Evolutionary conservation across 805 yeast genomes (phyloP), one percentile per base, ranked within the genome.

Genomic region (Cyberlindnera maritima): DNA sequence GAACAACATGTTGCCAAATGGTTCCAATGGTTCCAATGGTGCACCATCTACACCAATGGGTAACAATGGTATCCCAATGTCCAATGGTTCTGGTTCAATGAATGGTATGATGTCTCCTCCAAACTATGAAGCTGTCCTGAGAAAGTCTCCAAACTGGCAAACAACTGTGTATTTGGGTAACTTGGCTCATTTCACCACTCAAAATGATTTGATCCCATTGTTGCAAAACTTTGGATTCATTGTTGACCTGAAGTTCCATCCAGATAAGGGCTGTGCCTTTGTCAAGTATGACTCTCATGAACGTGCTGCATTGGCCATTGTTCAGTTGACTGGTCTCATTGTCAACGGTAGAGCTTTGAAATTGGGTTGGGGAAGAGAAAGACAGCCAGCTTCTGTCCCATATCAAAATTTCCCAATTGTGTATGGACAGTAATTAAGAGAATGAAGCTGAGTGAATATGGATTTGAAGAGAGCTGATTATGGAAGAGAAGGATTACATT

Each of bases 101-200:
- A 44, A 44, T 20, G 55, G 41, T 15, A 51, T 61, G 39, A 36
- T 62, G 31, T 49, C 61, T 26, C 84, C 85, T 13, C 85, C 76
- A 56, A 72, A 80, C 40, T 86, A 80, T 62, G 94, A 87, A 44
- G 70, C 79, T 42, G 85, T 88, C 41, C 69, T 86, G 49, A 75
- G 88, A 67, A 91, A 86, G 65, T 74, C 94, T 7, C 95, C 96
- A 36, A 74, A 77, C 46, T 85, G 89, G 89, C 85, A 83, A 47
- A 83, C 92, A 8, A 88, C 96, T 5, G 94, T 89, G 26, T 89
- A 89, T 62, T 71, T 89, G 49, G 96, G 97, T 37, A 89, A 89
- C 65, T 74, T 89, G 57, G 84, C 94, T 26, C 91, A 85, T 56
- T 81, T 74, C 63, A 81, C 88, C 23, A 79, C 84, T 43, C 89